phyloP scores from a whole-genome alignment of 352 stramenopile species.

The Plasmopara muralis region DNA sequence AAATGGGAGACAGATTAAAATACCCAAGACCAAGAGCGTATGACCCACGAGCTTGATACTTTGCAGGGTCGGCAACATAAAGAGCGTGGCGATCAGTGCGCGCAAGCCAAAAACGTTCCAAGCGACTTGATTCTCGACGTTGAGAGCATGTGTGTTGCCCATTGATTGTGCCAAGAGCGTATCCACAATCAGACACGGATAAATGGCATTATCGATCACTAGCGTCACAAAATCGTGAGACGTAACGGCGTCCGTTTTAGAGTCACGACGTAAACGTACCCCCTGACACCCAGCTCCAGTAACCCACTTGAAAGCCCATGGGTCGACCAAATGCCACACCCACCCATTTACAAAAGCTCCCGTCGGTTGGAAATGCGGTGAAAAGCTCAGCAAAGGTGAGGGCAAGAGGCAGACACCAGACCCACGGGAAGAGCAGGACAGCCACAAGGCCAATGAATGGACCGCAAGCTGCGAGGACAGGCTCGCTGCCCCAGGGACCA shows the following conservation, averaged over 20 bases:
- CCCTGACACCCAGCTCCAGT: conserved; percentile 29
- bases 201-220: conserved; percentile 84
- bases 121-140: conserved; percentile 14
- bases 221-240: conserved; percentile 14
- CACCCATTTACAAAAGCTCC: conserved; percentile 79
- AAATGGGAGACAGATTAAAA: conserved; percentile 70
- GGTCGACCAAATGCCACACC: conserved; percentile 68
- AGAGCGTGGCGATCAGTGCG: conserved; percentile 47
- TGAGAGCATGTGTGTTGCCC: conserved; percentile 21
- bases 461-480: conserved; percentile 49
- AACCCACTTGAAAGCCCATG: conserved; percentile 83
- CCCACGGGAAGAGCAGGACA: conserved; percentile 56
- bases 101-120: conserved; percentile 41
- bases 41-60: conserved; percentile 70
- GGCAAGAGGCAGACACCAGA: conserved; percentile 68
- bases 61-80: conserved; percentile 62
- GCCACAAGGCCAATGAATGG: conserved; percentile 60
- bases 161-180: conserved; percentile 37
- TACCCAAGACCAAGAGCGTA: conserved; percentile 49
- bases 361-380: conserved; percentile 70
- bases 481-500: conserved; percentile 62
- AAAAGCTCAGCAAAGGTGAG: conserved; percentile 74
- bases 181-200: conserved; percentile 77
- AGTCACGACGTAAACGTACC: not conserved
- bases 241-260: not conserved